These are phyloP conservation scores for Fusarium temperatum DNA, from an alignment of 2,329 filamentous ascomycete genomes.

Conservation along the genomic window DNA sequence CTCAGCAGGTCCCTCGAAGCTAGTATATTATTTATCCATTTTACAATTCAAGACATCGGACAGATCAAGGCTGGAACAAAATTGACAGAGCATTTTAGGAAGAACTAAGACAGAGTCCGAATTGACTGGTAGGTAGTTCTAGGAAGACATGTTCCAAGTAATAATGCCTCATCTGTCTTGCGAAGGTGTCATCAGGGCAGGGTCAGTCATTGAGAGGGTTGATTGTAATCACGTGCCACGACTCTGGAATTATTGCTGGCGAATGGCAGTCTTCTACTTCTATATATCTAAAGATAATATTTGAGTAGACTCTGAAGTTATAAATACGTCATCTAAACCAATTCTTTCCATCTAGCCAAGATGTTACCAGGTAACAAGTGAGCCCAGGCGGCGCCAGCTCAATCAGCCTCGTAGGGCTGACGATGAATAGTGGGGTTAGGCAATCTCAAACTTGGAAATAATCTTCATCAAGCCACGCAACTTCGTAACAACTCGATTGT, in stretches of 20 bases:
- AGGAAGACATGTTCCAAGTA: background rate
- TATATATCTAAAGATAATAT: background rate
- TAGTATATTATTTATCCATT: background rate
- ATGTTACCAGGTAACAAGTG: fast-evolving
- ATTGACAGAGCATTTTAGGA: background rate
- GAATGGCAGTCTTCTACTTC: too few species aligned
- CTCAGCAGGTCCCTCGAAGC: background rate
- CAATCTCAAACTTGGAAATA: background rate
- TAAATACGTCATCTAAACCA: fast-evolving
- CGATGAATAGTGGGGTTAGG: background rate
- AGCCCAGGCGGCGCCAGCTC: too few species aligned
- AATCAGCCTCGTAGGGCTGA: slow-evolving; percentile 11
- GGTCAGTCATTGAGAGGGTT: too few species aligned
- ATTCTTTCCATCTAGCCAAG: fast-evolving
- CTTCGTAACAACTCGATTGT: background rate
- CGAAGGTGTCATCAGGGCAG: background rate
- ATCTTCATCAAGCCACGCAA: background rate
- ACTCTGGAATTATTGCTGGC: background rate
- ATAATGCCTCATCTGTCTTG: background rate
- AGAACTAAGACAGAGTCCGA: too few species aligned
- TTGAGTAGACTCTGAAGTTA: background rate
- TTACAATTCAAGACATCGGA: background rate
- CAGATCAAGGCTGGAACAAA: background rate
- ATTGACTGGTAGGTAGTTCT: too few species aligned
- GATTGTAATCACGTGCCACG: background rate